Conservation (phyloP, 495 filamentous ascomycete species). For the Penicillium waksmanii region DNA sequence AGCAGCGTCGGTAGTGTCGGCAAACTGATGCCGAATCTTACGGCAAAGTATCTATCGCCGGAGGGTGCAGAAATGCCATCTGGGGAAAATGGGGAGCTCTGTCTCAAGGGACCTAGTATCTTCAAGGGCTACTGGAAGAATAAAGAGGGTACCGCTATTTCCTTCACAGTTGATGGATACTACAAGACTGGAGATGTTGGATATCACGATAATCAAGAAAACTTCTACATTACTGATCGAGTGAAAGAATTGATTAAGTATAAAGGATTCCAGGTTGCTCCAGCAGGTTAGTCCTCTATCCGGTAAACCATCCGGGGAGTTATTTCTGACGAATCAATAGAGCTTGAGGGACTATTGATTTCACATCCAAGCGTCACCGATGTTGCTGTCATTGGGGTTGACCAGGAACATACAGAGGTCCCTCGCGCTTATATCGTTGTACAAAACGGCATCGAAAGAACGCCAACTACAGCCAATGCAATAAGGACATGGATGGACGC, state of each 20-base stretch:
- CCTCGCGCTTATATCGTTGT: constrained; percentile 73
- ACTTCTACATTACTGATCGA: constrained; percentile 58
- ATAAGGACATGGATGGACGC: constrained; percentile 55
- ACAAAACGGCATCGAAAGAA: constrained; percentile 46
- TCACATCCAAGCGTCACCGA: constrained; percentile 66
- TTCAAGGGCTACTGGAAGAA: constrained; percentile 55
- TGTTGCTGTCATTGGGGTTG: constrained; percentile 70
- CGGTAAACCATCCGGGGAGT: too few species aligned
- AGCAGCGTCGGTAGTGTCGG: constrained; percentile 70
- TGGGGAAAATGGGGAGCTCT: constrained; percentile 53
- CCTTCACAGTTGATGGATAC: constrained; percentile 55
- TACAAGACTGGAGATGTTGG: constrained; percentile 63
- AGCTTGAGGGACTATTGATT: constrained; percentile 72
- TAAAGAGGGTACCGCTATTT: constrained; percentile 49
- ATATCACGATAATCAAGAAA: constrained; percentile 48
- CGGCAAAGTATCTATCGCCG: constrained; percentile 66
- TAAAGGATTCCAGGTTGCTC: constrained; percentile 66
- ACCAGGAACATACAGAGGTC: constrained; percentile 66
- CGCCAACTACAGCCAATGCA: constrained; percentile 45
- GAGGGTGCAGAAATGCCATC: constrained; percentile 41
- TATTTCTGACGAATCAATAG: constrained; percentile 35
- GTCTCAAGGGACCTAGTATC: constrained; percentile 66
- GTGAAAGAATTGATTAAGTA: constrained; percentile 58
- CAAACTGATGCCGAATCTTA: constrained; percentile 70
- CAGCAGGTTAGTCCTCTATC: constrained; percentile 42